A percentile compares a stretch with the other conserved stretches of the same genome.
Conservation (phyloP, 2,329 filamentous ascomycete species). For the Zasmidium angulare region DNA sequence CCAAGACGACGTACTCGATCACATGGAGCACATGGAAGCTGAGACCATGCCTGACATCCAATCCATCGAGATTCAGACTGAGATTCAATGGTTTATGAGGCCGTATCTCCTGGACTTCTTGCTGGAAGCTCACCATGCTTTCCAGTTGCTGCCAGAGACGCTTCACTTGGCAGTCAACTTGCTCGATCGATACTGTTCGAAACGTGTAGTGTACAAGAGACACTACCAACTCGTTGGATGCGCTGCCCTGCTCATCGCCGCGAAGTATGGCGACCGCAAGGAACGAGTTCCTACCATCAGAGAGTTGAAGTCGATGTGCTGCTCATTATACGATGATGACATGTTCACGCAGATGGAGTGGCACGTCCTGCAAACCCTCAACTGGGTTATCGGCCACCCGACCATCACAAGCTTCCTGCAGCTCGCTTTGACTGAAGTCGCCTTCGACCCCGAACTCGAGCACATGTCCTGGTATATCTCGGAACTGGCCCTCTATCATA, state of each 20-base stretch:
- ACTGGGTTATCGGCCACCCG: conserved; percentile 94
- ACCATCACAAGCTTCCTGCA: conserved; percentile 94
- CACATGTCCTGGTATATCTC: conserved; percentile 93
- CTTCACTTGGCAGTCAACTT: conserved; percentile 96
- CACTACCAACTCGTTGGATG: conserved; percentile 98
- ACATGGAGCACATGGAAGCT: conserved; percentile 95
- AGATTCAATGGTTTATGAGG: conserved; percentile 99
- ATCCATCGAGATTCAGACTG: conserved; percentile 97
- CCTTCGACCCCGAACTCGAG: conserved; percentile 82
- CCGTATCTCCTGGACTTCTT: conserved; percentile 98
- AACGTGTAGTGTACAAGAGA: conserved; percentile 96
- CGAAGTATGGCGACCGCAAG: conserved; percentile 99
- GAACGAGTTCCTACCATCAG: conserved; percentile 96
- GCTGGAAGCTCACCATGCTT: conserved; percentile 93
- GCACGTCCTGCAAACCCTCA: conserved; percentile 96
- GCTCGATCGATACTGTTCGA: conserved; percentile 95
- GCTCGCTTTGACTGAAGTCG: conserved; percentile 73
- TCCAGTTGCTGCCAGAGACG: conserved; percentile 89
- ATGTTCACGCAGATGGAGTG: conserved; percentile 99
- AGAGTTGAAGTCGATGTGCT: conserved; percentile 99
- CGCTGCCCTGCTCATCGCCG: conserved; percentile 90
- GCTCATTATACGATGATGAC: conserved; percentile 94
- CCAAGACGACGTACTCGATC: conserved; percentile 87
- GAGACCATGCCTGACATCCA: conserved; percentile 94
- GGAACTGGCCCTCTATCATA: conserved; percentile 93